Evolutionary conservation across 2,329 filamentous ascomycete genomes (phyloP).

Genomic region (Ophiocordyceps camponoti-floridani): DNA sequence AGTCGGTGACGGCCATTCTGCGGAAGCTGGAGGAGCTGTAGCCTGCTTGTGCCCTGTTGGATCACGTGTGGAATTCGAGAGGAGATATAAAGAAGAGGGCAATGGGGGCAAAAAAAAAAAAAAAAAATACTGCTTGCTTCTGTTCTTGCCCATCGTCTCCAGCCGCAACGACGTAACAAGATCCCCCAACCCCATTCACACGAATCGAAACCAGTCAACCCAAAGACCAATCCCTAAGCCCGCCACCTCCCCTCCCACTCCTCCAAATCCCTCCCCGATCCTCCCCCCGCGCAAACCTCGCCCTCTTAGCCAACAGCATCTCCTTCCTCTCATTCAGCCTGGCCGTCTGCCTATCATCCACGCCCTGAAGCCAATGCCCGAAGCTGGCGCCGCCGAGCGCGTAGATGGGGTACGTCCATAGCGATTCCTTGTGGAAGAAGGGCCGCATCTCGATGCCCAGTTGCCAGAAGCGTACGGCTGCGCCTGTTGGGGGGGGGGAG

Average conservation of each 20-base stretch:
- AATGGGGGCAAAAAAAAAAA: no score
- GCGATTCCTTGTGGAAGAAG: slow-evolving; percentile 65
- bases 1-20: slow-evolving; percentile 54
- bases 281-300: slow-evolving; percentile 2
- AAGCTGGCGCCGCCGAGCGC: slow-evolving; percentile 74
- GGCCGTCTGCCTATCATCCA: slow-evolving; percentile 66
- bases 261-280: not conserved
- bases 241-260: not conserved
- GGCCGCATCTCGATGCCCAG: slow-evolving; percentile 97
- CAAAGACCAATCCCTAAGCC: no score
- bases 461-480: slow-evolving; percentile 87
- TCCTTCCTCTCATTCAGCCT: slow-evolving; percentile 66
- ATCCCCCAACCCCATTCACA: not conserved
- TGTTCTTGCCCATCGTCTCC: no score
- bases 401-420: slow-evolving; percentile 88
- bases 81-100: not conserved
- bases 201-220: no score
- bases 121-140: no score
- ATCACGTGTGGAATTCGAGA: not conserved
- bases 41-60: no score
- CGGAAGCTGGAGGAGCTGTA: slow-evolving; percentile 39
- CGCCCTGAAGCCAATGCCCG: slow-evolving; percentile 90
- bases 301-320: slow-evolving; percentile 70
- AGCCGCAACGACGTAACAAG: no score
- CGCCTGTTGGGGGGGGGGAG: slow-evolving; percentile 34